Evolutionary conservation across 805 yeast genomes (phyloP).

Genomic region (Teunomyces stri): DNA sequence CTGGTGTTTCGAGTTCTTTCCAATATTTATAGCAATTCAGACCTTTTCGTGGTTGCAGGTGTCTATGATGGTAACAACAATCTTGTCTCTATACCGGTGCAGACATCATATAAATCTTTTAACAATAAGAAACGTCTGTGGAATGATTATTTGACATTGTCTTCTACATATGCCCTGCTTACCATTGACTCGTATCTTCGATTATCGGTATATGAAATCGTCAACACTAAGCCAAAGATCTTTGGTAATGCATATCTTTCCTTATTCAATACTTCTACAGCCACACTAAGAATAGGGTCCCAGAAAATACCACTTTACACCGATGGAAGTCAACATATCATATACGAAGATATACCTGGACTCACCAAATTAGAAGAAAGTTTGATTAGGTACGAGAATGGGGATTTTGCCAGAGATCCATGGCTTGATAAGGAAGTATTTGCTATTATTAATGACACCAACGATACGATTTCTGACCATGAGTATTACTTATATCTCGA

Average conservation of each 20-base stretch:
- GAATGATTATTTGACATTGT: constrained; percentile 72
- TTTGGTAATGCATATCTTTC: constrained; percentile 62
- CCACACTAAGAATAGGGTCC: constrained; percentile 67
- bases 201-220: constrained; percentile 67
- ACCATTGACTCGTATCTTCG: constrained; percentile 59
- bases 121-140: constrained; percentile 47
- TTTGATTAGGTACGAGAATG: constrained; percentile 63
- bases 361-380: constrained; percentile 44
- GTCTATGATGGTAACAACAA: constrained; percentile 34
- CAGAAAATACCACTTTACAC: constrained; percentile 45
- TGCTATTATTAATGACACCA: constrained; percentile 25
- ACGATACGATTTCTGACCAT: constrained; percentile 7
- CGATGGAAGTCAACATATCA: constrained; percentile 10
- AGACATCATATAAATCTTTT: constrained; percentile 35
- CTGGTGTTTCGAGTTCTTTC: constrained; percentile 32
- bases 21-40: constrained; percentile 31
- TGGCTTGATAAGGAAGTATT: constrained; percentile 77
- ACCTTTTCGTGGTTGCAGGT: constrained; percentile 29
- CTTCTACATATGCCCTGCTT: constrained; percentile 70
- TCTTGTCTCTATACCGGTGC: constrained; percentile 28
- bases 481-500: constrained; percentile 35
- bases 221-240: constrained; percentile 47
- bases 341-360: constrained; percentile 19
- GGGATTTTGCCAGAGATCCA: constrained; percentile 55
- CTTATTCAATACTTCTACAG: constrained; percentile 52